Conservation (phyloP, 192 early-diverging fungal genomes). For the Coemansia sp. region DNA sequence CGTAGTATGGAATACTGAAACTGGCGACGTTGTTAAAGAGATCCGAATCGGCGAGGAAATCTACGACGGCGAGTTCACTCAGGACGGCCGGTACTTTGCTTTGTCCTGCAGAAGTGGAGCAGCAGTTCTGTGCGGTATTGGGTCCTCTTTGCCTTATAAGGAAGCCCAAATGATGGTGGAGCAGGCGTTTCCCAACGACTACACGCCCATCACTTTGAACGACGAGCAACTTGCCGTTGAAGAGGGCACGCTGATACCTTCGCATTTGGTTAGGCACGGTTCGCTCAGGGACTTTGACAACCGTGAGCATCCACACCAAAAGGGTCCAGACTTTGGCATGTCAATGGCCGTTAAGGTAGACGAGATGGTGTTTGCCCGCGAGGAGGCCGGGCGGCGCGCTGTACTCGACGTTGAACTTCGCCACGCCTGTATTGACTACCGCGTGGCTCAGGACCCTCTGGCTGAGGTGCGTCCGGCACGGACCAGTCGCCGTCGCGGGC, state of each 20-base stretch:
- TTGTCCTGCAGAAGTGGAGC: slow-evolving; percentile 70
- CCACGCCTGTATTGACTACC: slow-evolving; percentile 41
- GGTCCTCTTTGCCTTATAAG: slow-evolving; percentile 44
- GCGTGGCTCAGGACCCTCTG: slow-evolving; percentile 31
- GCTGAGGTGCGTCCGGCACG: slow-evolving; percentile 26
- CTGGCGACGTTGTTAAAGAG: slow-evolving; percentile 57
- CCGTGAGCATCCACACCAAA: slow-evolving; percentile 62
- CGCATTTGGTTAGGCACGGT: slow-evolving; percentile 62
- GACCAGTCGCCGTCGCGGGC: neutral
- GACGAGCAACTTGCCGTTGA: slow-evolving; percentile 68
- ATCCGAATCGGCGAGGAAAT: slow-evolving; percentile 57
- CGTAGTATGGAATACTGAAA: slow-evolving; percentile 75
- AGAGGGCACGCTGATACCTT: slow-evolving; percentile 66
- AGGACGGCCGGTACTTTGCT: slow-evolving; percentile 73
- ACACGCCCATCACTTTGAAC: slow-evolving; percentile 64
- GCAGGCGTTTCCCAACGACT: slow-evolving; percentile 79
- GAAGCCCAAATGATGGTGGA: slow-evolving; percentile 58
- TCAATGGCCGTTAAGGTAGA: slow-evolving; percentile 54
- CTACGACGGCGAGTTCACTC: slow-evolving; percentile 71
- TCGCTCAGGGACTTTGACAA: slow-evolving; percentile 67
- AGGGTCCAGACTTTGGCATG: slow-evolving; percentile 58
- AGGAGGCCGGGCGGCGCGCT: slow-evolving; percentile 53
- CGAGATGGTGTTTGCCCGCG: slow-evolving; percentile 45
- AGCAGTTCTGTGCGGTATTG: slow-evolving; percentile 69
- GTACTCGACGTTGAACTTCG: slow-evolving; percentile 55